Percentiles rank a stretch among this genome's conserved stretches.
Evolutionary conservation across 768 basidiomycete genomes (phyloP).

Genomic region (Terana coerulea): DNA sequence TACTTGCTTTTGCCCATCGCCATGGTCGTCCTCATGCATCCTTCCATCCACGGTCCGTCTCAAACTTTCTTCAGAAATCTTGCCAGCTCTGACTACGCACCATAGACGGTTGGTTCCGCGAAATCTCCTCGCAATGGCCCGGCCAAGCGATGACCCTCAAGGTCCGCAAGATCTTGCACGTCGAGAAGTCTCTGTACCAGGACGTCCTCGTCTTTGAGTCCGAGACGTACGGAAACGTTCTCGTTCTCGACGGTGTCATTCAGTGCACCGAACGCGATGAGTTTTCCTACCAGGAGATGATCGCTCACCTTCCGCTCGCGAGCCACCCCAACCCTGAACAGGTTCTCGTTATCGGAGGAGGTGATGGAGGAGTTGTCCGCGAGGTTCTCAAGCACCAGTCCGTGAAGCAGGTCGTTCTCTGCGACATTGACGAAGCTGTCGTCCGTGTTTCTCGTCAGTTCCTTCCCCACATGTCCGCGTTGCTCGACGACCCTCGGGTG

Average conservation of each 20-base stretch:
- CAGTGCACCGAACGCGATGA: constrained; percentile 98
- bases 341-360: constrained; percentile 96
- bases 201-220: constrained; percentile 97
- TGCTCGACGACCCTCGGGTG: constrained; percentile 78
- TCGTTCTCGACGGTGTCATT: constrained; percentile 92
- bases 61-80: not conserved
- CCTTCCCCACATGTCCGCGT: constrained; percentile 90
- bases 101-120: constrained; percentile 92
- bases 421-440: constrained; percentile 98
- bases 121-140: constrained; percentile 94
- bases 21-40: constrained; percentile 38
- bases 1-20: constrained; percentile 8
- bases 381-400: constrained; percentile 93
- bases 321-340: constrained; percentile 95
- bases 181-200: constrained; percentile 91
- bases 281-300: constrained; percentile 99
- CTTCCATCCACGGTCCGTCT: constrained; percentile 30
- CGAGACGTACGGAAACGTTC: constrained; percentile 94
- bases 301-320: constrained; percentile 92
- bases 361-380: constrained; percentile 96
- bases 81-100: not conserved
- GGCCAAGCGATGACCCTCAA: constrained; percentile 97
- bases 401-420: constrained; percentile 90
- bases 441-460: constrained; percentile 90
- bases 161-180: constrained; percentile 92